phyloP scores from a whole-genome alignment of 208 protist genomes.

The Phytomonas sp. region DNA sequence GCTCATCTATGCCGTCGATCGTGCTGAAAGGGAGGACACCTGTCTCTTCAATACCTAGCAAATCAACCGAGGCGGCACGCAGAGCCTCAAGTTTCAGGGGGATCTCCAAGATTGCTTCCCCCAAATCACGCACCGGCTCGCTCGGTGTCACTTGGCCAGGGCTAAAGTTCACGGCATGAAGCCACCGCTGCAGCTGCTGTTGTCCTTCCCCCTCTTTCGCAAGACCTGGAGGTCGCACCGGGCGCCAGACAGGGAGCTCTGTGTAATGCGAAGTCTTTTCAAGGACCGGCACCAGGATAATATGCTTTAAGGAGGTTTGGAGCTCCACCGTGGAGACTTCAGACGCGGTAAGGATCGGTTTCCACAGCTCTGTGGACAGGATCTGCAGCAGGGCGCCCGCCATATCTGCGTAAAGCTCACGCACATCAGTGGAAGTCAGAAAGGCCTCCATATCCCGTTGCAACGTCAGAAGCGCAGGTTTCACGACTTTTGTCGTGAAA shows the following conservation, averaged over 20 bases:
- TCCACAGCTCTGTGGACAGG: conserved; percentile 34
- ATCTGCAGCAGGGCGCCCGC: conserved; percentile 15
- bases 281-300: conserved; percentile 37
- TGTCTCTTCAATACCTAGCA: background rate
- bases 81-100: conserved; percentile 62
- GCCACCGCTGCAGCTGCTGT: background rate
- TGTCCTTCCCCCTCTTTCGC: too few relatives aligned
- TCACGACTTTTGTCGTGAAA: conserved; percentile 13
- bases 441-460: conserved; percentile 31
- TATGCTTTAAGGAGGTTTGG: conserved; percentile 19
- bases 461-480: conserved; percentile 20
- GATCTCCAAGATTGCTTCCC: conserved; percentile 78
- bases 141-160: conserved; percentile 36
- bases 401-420: conserved; percentile 23
- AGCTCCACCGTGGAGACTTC: conserved; percentile 20
- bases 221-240: conserved; percentile 1
- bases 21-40: background rate
- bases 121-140: conserved; percentile 46
- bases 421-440: conserved; percentile 22
- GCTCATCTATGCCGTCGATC: conserved; percentile 21
- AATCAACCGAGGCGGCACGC: conserved; percentile 13
- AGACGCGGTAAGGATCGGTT: conserved; percentile 25
- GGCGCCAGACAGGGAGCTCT: conserved; percentile 26
- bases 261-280: conserved; percentile 28
- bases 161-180: conserved; percentile 14